Percentiles rank a stretch among this genome's conserved stretches.
Conservation (phyloP, 495 filamentous ascomycete genomes). For the Xylaria castorea region DNA sequence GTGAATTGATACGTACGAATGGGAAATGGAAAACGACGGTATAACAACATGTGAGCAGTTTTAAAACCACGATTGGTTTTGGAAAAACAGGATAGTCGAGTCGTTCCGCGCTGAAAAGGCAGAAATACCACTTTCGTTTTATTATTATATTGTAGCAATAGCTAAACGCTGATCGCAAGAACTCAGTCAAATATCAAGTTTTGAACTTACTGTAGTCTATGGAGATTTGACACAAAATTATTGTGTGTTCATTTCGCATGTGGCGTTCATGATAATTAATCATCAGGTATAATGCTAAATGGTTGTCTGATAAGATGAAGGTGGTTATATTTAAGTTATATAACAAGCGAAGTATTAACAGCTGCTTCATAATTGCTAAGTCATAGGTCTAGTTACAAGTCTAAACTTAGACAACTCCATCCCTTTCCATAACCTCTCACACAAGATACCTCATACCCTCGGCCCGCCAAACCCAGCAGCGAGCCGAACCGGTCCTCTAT, state of each 20-base stretch:
- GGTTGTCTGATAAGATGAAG: background rate
- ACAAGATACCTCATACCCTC: constrained; percentile 18
- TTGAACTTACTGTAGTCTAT: background rate
- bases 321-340: background rate
- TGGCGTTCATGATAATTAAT: background rate
- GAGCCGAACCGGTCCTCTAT: constrained; percentile 27
- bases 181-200: background rate
- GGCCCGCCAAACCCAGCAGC: constrained; percentile 35
- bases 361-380: background rate
- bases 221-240: background rate
- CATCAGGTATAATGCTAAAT: background rate
- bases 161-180: background rate
- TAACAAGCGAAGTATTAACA: too few species aligned
- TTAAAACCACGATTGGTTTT: background rate
- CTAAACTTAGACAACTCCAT: background rate
- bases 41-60: background rate
- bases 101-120: background rate
- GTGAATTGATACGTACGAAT: background rate
- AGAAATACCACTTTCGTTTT: constrained; percentile 7
- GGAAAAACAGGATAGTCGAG: background rate
- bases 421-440: background rate
- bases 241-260: background rate
- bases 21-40: background rate
- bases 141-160: background rate
- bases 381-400: background rate